Evolutionary conservation across 495 filamentous ascomycete species (phyloP).

Genomic region (Hypoxylon fragiforme): DNA sequence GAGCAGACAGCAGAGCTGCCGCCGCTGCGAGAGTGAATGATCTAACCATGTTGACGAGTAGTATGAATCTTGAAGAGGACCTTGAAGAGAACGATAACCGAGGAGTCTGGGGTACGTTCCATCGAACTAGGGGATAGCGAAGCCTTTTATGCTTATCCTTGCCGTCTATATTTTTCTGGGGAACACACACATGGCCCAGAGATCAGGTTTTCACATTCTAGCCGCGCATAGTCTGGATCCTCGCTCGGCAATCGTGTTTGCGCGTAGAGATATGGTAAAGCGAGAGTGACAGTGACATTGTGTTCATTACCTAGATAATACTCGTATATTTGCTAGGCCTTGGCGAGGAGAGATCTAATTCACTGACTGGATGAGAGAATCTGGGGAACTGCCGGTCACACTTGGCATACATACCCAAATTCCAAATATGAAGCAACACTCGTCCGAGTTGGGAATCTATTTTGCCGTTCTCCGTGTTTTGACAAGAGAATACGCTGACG

Average conservation of each 20-base stretch:
- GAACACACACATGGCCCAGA: slow-evolving; percentile 1
- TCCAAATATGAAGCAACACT: slow-evolving; percentile 9
- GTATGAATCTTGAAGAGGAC: too few species aligned
- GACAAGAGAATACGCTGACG: slow-evolving; percentile 1
- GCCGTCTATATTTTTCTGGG: neutral
- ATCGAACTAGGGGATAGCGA: slow-evolving; percentile 5
- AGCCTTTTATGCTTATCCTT: slow-evolving; percentile 18
- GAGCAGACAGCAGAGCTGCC: slow-evolving; percentile 29
- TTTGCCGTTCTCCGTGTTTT: slow-evolving; percentile 12
- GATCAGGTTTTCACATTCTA: slow-evolving; percentile 7
- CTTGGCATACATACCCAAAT: slow-evolving; percentile 27
- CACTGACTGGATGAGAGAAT: slow-evolving; percentile 17
- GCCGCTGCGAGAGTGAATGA: slow-evolving; percentile 33
- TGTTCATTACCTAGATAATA: slow-evolving; percentile 10
- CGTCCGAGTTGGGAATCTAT: slow-evolving; percentile 11
- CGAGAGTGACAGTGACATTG: too few species aligned
- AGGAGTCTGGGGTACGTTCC: slow-evolving; percentile 1
- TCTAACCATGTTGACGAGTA: slow-evolving; percentile 34
- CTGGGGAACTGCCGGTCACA: slow-evolving; percentile 27
- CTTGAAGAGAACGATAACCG: neutral
- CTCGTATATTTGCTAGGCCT: slow-evolving; percentile 6
- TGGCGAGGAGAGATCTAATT: slow-evolving; percentile 15
- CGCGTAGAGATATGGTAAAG: neutral
- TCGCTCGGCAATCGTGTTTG: slow-evolving; percentile 19
- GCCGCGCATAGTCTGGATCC: slow-evolving; percentile 8